Evolutionary conservation across 768 basidiomycete species (phyloP).

Genomic region (Rubroboletus pulcherrimus): DNA sequence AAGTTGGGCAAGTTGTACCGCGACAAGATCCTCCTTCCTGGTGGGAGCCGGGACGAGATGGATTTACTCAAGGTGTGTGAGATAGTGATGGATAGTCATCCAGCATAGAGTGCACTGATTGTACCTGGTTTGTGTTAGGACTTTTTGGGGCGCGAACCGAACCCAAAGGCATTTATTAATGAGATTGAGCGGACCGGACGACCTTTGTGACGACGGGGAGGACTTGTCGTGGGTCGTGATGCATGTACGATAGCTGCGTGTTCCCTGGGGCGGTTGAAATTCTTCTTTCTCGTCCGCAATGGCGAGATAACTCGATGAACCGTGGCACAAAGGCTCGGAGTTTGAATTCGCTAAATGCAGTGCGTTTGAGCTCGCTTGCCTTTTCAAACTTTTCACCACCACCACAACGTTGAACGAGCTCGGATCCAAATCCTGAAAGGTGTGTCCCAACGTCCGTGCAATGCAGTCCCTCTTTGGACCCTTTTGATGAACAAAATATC

Average conservation of each 20-base stretch:
- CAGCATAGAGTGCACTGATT: neutral
- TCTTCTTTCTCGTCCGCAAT: neutral
- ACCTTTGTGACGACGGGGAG: neutral
- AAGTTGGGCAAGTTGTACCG: conserved; percentile 63
- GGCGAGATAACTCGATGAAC: too few relatives aligned
- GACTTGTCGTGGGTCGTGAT: neutral
- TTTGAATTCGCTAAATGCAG: neutral
- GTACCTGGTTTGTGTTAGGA: conserved; percentile 38
- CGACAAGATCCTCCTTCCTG: conserved; percentile 63
- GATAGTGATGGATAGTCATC: neutral
- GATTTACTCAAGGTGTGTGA: conserved; percentile 60
- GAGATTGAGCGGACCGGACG: conserved; percentile 50
- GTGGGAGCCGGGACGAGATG: conserved; percentile 74
- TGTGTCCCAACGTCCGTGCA: neutral
- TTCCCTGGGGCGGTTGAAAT: neutral
- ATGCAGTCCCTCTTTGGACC: neutral
- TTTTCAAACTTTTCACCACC: neutral
- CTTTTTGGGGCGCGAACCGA: conserved; percentile 74
- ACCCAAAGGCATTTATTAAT: conserved; percentile 69
- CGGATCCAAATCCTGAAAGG: neutral
- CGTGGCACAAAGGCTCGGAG: neutral
- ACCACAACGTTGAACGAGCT: too few relatives aligned
- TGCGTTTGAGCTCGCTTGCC: too few relatives aligned
- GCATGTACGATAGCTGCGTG: neutral
- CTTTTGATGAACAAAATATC: conserved; percentile 37